Evolutionary conservation across 2,329 filamentous ascomycete genomes (phyloP).

Genomic region (Teratosphaeria pseudoeucalypti): DNA sequence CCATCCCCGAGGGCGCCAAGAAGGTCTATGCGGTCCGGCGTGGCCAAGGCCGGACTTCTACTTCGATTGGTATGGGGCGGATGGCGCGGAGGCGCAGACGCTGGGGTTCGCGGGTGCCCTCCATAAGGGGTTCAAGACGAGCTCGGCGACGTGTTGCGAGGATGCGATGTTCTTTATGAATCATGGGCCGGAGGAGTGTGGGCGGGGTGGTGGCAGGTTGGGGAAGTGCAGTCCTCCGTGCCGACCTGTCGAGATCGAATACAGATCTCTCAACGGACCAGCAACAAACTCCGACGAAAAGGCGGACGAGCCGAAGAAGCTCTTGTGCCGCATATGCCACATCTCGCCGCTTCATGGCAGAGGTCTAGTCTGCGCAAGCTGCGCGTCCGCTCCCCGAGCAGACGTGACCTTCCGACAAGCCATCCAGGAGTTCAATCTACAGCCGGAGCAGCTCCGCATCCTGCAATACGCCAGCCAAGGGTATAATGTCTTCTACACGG

Average conservation of each 20-base stretch:
- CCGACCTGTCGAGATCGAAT: not conserved
- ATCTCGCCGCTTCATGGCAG: not conserved
- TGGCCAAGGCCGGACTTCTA: conserved; percentile 1
- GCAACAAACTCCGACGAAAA: not conserved
- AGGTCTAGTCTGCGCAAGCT: not conserved
- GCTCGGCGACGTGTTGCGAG: not conserved
- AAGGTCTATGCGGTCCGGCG: conserved; percentile 2
- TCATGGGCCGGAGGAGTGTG: not conserved
- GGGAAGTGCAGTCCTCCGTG: not conserved
- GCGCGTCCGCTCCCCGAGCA: not conserved
- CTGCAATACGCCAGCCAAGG: conserved; percentile 21
- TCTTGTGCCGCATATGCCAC: not conserved
- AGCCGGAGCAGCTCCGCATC: not conserved
- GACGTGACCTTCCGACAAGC: not conserved
- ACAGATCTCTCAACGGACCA: not conserved
- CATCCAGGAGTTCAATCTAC: not conserved
- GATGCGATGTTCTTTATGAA: not conserved
- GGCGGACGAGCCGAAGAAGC: not conserved
- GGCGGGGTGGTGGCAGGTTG: not conserved
- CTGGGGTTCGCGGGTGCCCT: not conserved
- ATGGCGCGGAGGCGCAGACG: not conserved
- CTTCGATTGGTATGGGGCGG: not conserved
- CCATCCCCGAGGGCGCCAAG: not conserved
- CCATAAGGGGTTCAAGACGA: not conserved
- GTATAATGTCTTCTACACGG: conserved; percentile 53